Evolutionary conservation across 78 protist species (phyloP).

Genomic region (Emiliania huxleyi): DNA sequence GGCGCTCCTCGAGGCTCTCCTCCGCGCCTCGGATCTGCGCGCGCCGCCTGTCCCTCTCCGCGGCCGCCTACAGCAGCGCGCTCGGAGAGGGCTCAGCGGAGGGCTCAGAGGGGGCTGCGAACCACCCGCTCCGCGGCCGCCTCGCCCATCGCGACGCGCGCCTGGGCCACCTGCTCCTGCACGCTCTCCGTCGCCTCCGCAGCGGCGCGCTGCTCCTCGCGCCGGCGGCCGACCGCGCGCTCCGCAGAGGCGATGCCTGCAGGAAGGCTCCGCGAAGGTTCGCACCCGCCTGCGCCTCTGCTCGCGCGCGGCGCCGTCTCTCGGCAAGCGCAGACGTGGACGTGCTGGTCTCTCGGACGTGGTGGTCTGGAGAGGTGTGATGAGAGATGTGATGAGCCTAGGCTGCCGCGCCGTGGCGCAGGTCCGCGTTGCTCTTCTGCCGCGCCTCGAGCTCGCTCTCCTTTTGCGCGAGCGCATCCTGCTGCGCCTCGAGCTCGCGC

Average conservation of each 20-base stretch:
- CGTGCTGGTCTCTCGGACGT: no score
- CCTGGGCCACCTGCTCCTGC: conserved; percentile 55
- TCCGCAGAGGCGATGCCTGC: background rate
- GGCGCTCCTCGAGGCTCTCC: background rate
- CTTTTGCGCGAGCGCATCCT: conserved; percentile 20
- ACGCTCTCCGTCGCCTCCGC: background rate
- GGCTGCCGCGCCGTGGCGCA: background rate
- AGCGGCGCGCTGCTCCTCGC: background rate
- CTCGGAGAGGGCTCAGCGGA: no score
- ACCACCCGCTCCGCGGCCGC: conserved; percentile 25
- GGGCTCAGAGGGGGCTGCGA: no score
- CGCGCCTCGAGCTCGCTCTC: background rate
- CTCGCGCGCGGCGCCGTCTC: no score
- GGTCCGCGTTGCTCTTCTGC: background rate
- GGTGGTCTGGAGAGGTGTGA: no score
- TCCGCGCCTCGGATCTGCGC: background rate
- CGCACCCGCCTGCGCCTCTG: no score
- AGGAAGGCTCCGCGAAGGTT: no score
- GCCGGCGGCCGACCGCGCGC: background rate
- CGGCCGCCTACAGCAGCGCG: no score
- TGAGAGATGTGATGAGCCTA: no score
- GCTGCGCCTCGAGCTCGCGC: background rate
- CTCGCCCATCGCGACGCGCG: conserved; percentile 39
- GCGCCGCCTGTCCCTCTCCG: background rate
- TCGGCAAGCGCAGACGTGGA: no score